Evolutionary conservation across 148 eudicot genomes (phyloP).

Genomic region (Fagopyrum homotropicum): DNA sequence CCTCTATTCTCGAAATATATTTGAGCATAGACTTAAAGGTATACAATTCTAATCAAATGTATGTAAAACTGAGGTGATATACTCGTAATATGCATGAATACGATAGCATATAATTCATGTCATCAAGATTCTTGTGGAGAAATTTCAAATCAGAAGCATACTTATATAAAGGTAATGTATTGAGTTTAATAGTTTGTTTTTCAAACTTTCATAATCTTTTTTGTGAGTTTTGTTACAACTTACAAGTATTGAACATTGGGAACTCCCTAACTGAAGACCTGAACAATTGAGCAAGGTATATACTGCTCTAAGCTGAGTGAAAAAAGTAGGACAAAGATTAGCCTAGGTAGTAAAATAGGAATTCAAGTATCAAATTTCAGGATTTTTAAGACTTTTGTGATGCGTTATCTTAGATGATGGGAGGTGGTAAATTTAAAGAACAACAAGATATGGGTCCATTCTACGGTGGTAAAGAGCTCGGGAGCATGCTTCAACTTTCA

Average conservation of each 20-base stretch:
- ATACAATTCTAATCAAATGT: too few relatives aligned
- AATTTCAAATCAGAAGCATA: too few relatives aligned
- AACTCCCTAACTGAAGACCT: not conserved
- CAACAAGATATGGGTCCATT: not conserved
- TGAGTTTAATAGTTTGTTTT: not conserved
- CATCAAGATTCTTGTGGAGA: too few relatives aligned
- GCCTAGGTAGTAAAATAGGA: not conserved
- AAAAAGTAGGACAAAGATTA: not conserved
- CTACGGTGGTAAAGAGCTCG: not conserved
- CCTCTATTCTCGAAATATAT: too few relatives aligned
- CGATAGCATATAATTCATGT: too few relatives aligned
- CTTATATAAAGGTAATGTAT: too few relatives aligned
- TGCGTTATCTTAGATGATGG: not conserved
- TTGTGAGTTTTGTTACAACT: not conserved
- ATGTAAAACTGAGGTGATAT: too few relatives aligned
- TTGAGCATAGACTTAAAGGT: too few relatives aligned
- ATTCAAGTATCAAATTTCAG: not conserved
- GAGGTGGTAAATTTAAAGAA: not conserved
- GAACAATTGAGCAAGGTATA: not conserved
- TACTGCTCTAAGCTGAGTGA: not conserved
- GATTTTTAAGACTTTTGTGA: not conserved
- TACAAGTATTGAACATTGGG: not conserved
- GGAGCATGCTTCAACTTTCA: conserved; percentile 12
- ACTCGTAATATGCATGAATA: too few relatives aligned
- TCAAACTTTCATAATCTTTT: not conserved